These are phyloP conservation scores for Calvatia gigantea DNA, from an alignment of 768 basidiomycete species.

Conservation along the genomic window DNA sequence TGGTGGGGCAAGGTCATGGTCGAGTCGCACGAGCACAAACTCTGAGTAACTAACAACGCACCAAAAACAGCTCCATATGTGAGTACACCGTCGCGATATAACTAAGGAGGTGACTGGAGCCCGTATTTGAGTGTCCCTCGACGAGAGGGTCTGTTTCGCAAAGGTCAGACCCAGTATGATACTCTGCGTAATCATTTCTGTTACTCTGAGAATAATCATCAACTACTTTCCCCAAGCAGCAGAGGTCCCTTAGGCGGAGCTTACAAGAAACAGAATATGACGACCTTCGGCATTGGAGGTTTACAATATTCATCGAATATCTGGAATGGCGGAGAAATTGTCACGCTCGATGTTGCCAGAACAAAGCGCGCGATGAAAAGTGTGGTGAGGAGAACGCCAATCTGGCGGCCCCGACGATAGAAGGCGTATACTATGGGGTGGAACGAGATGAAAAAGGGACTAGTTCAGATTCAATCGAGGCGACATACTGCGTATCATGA, in stretches of 20 bases:
- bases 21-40: not conserved
- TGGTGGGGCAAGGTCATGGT: not conserved
- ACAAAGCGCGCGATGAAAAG: not conserved
- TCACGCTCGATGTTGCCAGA: not conserved
- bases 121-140: not conserved
- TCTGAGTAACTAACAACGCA: not conserved
- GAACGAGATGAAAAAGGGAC: not conserved
- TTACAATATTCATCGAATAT: not conserved
- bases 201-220: not conserved
- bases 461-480: not conserved
- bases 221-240: not conserved
- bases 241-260: not conserved
- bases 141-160: not conserved
- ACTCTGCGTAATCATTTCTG: slow-evolving; percentile 1
- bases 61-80: slow-evolving; percentile 1
- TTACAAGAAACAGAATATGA: not conserved
- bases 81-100: slow-evolving; percentile 1
- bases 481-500: slow-evolving; percentile 1
- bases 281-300: not conserved
- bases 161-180: not conserved
- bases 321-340: not conserved
- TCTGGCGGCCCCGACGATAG: not conserved
- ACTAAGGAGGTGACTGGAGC: not conserved
- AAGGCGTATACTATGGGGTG: not conserved
- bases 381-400: not conserved